Percentiles rank a stretch among this genome's conserved stretches.
These are phyloP conservation scores for Alopecurus myosuroides DNA, from an alignment of 176 grass and related monocot species.

Conservation along the genomic window DNA sequence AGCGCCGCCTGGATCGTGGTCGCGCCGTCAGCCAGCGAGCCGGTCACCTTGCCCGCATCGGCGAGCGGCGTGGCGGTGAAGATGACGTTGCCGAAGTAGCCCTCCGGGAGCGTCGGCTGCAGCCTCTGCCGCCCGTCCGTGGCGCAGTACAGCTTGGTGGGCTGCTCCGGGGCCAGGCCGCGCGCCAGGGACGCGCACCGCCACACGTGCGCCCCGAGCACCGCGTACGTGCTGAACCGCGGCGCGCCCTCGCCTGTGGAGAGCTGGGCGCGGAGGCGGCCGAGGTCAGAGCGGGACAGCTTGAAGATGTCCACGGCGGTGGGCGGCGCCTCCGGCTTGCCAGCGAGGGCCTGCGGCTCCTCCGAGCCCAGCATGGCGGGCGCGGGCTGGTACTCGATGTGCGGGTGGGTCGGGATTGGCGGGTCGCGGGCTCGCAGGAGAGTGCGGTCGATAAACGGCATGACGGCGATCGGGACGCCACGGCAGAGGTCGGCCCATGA, in stretches of 20 bases:
- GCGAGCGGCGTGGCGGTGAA: conserved; percentile 83
- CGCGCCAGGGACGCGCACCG: conserved; percentile 79
- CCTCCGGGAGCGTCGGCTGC: conserved; percentile 50
- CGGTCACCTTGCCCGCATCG: conserved; percentile 36
- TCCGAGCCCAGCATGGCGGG: conserved; percentile 55
- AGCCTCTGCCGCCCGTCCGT: conserved; percentile 79
- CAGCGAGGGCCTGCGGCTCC: conserved; percentile 10
- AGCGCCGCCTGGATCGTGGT: conserved; percentile 59
- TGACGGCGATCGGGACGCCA: conserved; percentile 49
- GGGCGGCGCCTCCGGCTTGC: conserved; percentile 32
- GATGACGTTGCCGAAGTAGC: conserved; percentile 95
- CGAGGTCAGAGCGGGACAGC: conserved; percentile 42
- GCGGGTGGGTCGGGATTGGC: conserved; percentile 50
- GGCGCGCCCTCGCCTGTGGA: conserved; percentile 25
- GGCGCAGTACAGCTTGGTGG: conserved; percentile 83
- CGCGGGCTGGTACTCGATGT: conserved; percentile 84
- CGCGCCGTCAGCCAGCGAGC: conserved; percentile 36
- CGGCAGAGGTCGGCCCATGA: conserved; percentile 81
- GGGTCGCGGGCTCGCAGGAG: conserved; percentile 67
- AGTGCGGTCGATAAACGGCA: conserved; percentile 76
- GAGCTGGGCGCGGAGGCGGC: conserved; percentile 35
- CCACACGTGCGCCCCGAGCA: conserved; percentile 83
- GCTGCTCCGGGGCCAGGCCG: conserved; percentile 48
- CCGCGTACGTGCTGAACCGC: conserved; percentile 59
- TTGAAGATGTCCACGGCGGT: conserved; percentile 75